Conservation (phyloP, 2,329 filamentous ascomycete species). For the Fulvia fulva region DNA sequence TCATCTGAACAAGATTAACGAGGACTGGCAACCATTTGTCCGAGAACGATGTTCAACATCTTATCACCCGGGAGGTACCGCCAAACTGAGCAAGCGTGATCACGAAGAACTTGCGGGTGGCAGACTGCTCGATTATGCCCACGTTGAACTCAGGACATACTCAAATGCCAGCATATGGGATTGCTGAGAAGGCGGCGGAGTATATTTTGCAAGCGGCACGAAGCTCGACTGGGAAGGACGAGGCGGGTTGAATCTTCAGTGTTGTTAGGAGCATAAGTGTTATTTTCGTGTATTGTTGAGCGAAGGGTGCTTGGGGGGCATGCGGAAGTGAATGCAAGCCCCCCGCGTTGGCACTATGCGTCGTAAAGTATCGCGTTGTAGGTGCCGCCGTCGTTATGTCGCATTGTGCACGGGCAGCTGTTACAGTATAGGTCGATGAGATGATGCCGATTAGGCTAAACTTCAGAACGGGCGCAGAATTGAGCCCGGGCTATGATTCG, state of each 20-base stretch:
- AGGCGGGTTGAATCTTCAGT: no score
- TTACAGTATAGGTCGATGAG: no score
- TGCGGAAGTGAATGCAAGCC: no score
- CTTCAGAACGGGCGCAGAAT: no score
- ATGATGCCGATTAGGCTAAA: no score
- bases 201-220: constrained; percentile 12
- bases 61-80: constrained; percentile 55
- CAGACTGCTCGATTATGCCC: constrained; percentile 53
- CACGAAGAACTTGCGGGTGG: constrained; percentile 52
- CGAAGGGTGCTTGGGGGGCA: no score
- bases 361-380: no score
- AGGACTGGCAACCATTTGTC: constrained; percentile 57
- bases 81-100: constrained; percentile 51
- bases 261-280: no score
- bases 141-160: constrained; percentile 50
- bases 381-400: no score
- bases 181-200: constrained; percentile 49
- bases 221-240: not conserved
- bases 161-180: constrained; percentile 57
- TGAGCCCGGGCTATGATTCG: no score
- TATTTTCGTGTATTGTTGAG: not conserved
- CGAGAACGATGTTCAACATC: constrained; percentile 48
- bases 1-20: constrained; percentile 50
- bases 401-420: no score
- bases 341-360: no score